Evolutionary conservation across 1,284 basidiomycete species (phyloP).

Genomic region (Exobasidium cylindrosporum): DNA sequence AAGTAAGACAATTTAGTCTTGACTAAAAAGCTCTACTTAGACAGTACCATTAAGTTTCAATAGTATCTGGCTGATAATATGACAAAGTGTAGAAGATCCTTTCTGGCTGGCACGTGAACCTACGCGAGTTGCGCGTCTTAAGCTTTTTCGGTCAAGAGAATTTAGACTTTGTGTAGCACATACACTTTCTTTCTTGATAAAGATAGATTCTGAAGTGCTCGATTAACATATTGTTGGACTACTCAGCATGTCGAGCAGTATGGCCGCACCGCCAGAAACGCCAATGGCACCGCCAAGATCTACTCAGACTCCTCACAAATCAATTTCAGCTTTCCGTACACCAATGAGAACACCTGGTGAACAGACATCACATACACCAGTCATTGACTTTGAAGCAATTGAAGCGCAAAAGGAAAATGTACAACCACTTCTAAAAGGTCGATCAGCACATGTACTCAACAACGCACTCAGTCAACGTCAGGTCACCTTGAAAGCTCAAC

Average conservation of each 20-base stretch:
- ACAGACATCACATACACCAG: constrained; percentile 52
- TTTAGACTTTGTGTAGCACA: too few relatives aligned
- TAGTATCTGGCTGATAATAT: too few relatives aligned
- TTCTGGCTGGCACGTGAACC: too few relatives aligned
- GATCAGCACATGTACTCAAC: constrained; percentile 62
- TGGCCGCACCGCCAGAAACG: background rate
- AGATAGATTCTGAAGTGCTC: too few relatives aligned
- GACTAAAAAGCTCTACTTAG: too few relatives aligned
- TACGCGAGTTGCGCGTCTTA: too few relatives aligned
- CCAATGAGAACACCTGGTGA: constrained; percentile 48
- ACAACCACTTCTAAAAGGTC: constrained; percentile 60
- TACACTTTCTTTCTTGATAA: too few relatives aligned
- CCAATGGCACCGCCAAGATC: background rate
- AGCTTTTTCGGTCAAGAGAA: too few relatives aligned
- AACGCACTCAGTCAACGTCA: constrained; percentile 40
- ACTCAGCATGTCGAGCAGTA: background rate
- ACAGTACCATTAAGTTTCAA: too few relatives aligned
- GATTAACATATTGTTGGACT: too few relatives aligned
- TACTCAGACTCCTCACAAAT: constrained; percentile 1
- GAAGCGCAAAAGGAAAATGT: constrained; percentile 66
- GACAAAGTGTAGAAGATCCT: too few relatives aligned
- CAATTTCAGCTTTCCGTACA: constrained; percentile 17
- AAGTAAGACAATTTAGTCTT: too few relatives aligned
- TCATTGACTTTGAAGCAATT: constrained; percentile 51
- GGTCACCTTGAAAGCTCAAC: constrained; percentile 23